These are phyloP conservation scores for Phoma sp. DNA, from an alignment of 2,329 filamentous ascomycete species.

Conservation along the genomic window DNA sequence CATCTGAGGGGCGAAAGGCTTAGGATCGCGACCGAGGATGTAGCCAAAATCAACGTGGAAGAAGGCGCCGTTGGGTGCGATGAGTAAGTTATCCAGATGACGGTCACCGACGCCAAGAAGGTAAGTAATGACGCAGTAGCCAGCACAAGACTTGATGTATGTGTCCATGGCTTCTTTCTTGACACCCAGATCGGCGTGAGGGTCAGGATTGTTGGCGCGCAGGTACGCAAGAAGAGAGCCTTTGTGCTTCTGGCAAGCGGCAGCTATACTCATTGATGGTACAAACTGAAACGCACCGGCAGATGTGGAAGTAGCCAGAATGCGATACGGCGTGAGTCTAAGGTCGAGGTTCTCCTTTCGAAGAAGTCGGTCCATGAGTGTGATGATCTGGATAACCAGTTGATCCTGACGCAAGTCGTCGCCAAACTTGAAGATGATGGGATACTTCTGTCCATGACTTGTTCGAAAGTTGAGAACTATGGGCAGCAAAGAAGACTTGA, in stretches of 20 bases:
- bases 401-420: slow-evolving; percentile 97
- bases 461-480: slow-evolving; percentile 92
- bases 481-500: slow-evolving; percentile 93
- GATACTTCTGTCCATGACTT: slow-evolving; percentile 75
- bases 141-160: slow-evolving; percentile 93
- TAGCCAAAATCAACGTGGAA: slow-evolving; percentile 99
- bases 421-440: slow-evolving; percentile 95
- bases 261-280: slow-evolving; percentile 81
- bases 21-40: slow-evolving; percentile 94
- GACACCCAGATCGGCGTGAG: slow-evolving; percentile 79
- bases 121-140: slow-evolving; percentile 98
- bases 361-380: slow-evolving; percentile 93
- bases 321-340: slow-evolving; percentile 94
- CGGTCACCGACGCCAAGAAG: slow-evolving; percentile 94
- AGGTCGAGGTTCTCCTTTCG: slow-evolving; percentile 96
- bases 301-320: slow-evolving; percentile 86
- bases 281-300: slow-evolving; percentile 95
- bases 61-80: slow-evolving; percentile 89
- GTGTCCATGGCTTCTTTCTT: slow-evolving; percentile 93
- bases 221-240: slow-evolving; percentile 81
- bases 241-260: slow-evolving; percentile 82
- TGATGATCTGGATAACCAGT: slow-evolving; percentile 96
- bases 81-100: slow-evolving; percentile 91
- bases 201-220: slow-evolving; percentile 86
- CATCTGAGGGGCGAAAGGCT: slow-evolving; percentile 96